Evolutionary conservation across 176 grass and related monocot genomes (phyloP), one percentile per base, ranked within the genome.

Genomic region (Canna indica): DNA sequence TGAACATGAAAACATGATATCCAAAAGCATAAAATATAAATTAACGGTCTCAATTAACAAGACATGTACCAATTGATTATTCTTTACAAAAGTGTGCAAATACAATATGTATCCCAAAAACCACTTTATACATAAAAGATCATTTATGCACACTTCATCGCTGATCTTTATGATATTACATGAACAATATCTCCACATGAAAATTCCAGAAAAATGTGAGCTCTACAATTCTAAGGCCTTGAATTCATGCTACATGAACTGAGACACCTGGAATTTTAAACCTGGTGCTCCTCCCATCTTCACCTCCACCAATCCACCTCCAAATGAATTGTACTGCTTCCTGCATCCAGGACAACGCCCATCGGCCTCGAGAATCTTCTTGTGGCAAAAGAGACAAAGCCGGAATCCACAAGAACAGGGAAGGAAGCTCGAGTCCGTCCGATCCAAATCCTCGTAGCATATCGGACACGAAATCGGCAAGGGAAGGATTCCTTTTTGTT

Each of bases 371-470:
- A 64, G 29, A 17, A 64, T 64, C 60, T 20, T 36, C 33, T 67
- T 39, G 32, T 67, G 63, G 35, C 34, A 67, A 18, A 67, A 67
- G 36, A 67, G 63, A 34, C 63, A 39, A 22, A 67, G 63, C 15
- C 36, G 63, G 63, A 67, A 67, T n/a, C 63, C 63, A 18, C 63
- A 67, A 2, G 63, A 67, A 67, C 63, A 67, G 32, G 63, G 63
- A 22, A 67, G 33, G 36, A 67, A 67, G 35, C 63, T 38, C 2
- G 63, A 67, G 22, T 67, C 35, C 0, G 63, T 67, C 9, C 9
- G 33, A 22, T 67, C 63, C 63, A 67, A 18, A 8, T 67, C 33
- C 16, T 39, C 63, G n/a, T 13, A 67, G 15, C 63, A 67, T 15
- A 67, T 39, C 8, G 63, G 63, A 31, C 39, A 13, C 3, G 44